A percentile compares a stretch with the other conserved stretches of the same genome.
These are phyloP conservation scores for Diaporthe capsici DNA, from an alignment of 2,329 filamentous ascomycete genomes.

Conservation along the genomic window DNA sequence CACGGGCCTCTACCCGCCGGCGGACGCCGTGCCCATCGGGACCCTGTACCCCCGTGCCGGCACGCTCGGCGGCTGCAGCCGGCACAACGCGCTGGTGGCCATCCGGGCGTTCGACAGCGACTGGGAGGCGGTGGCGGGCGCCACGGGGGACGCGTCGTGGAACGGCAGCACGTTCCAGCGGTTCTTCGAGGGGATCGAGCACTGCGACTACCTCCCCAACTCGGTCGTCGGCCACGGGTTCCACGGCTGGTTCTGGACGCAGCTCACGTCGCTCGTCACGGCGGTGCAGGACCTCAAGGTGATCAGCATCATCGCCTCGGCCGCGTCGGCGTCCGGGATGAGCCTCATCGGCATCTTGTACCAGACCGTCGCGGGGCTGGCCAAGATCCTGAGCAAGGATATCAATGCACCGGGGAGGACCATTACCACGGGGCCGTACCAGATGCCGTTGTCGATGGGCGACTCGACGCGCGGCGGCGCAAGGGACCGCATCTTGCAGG, in stretches of 20 bases:
- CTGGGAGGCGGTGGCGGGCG: constrained; percentile 64
- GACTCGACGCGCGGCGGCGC: constrained; percentile 59
- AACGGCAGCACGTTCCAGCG: constrained; percentile 60
- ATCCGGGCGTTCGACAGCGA: constrained; percentile 67
- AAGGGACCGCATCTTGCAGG: constrained; percentile 34
- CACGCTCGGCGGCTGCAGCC: constrained; percentile 69
- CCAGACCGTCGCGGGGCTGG: constrained; percentile 58
- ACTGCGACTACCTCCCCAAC: constrained; percentile 60
- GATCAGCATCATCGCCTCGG: constrained; percentile 64
- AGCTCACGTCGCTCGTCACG: constrained; percentile 63
- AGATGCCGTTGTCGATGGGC: constrained; percentile 64
- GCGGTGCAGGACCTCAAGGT: constrained; percentile 67
- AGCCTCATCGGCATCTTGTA: constrained; percentile 45
- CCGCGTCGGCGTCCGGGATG: constrained; percentile 65
- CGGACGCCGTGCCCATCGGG: constrained; percentile 65
- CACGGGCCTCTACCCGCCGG: constrained; percentile 66
- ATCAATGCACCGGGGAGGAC: constrained; percentile 59
- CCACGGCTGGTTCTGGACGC: constrained; percentile 69
- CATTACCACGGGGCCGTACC: constrained; percentile 63
- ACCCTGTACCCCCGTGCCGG: constrained; percentile 71
- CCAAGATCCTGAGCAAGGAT: constrained; percentile 67
- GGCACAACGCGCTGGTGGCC: constrained; percentile 68
- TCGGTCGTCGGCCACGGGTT: constrained; percentile 65
- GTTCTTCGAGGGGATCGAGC: constrained; percentile 64
- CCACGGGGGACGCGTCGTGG: constrained; percentile 72